Evolutionary conservation across 495 filamentous ascomycete species (phyloP).

Genomic region (Thozetella sp.): DNA sequence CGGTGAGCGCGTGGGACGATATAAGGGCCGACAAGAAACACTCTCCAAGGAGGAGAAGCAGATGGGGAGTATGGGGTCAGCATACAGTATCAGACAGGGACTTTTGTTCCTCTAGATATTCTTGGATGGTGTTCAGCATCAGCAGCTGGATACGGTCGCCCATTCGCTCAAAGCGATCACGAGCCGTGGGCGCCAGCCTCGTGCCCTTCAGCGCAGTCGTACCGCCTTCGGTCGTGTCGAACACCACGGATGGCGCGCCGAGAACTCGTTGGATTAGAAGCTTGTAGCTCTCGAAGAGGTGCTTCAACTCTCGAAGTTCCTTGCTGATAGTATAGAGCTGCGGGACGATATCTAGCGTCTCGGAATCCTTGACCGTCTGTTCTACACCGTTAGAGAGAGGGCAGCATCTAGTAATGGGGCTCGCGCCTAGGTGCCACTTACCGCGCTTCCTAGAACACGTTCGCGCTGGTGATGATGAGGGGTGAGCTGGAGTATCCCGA

Average conservation of each 20-base stretch:
- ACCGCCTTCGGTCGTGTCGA: slow-evolving; percentile 30
- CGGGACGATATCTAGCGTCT: slow-evolving; percentile 39
- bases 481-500: slow-evolving; percentile 23
- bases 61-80: neutral
- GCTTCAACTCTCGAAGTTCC: slow-evolving; percentile 74
- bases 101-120: slow-evolving; percentile 78
- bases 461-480: slow-evolving; percentile 14
- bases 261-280: slow-evolving; percentile 75
- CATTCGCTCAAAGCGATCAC: slow-evolving; percentile 75
- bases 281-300: slow-evolving; percentile 78
- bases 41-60: neutral
- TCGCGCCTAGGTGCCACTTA: slow-evolving; percentile 15
- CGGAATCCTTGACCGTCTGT: no score
- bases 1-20: slow-evolving; percentile 15
- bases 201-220: slow-evolving; percentile 48
- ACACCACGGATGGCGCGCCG: slow-evolving; percentile 22
- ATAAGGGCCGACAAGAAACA: no score
- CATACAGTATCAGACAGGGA: slow-evolving; percentile 67
- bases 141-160: slow-evolving; percentile 77
- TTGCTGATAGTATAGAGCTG: slow-evolving; percentile 59
- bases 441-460: slow-evolving; percentile 25
- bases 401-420: no score
- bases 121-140: slow-evolving; percentile 78
- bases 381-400: no score
- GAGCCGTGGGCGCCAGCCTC: slow-evolving; percentile 62